Evolutionary conservation across 1,284 basidiomycete species (phyloP), one percentile per base, ranked within the genome.

Genomic region (Boletus smithii): DNA sequence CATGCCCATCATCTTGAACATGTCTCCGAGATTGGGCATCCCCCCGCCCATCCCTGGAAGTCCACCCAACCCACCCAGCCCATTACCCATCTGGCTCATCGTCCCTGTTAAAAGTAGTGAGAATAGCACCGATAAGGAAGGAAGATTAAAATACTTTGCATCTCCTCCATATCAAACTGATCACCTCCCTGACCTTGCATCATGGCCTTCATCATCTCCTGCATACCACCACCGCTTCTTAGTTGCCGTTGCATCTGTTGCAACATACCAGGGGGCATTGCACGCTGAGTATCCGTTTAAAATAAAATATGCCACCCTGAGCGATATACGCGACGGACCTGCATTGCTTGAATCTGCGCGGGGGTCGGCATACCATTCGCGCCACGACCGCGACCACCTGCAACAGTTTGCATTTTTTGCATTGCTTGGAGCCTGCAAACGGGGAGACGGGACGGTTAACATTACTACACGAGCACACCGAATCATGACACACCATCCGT

Each of bases 131-230:
- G 37, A 36, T 18, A 31, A 36, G 32, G 50, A 52, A 41, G 40
- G 14, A 45, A 42, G 31, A 49, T 50, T 17, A 49, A 68, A 76
- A 53, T 69, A 85, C 89, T 77, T 69, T 91, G 86, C 85, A 91
- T 89, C 63, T 91, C 88, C 57, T 89, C 87, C 81, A 90, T 83
- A 60, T 91, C 88, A 53, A 83, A 69, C 55, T 88, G 83, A 62
- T 91, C 85, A 17, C 87, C 86, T 57, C 88, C 89, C 58, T 89
- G 85, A 7, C 88, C 87, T 56, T 89, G 88, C 91, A 95, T 93
- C 86, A 94, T 91, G 22, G 91, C 88, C 65, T 88, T 89, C 88
- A 95, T 90, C 88, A 95, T 93, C 66, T 94, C 91, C 62, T 93
- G 88, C 72, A 93, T 89, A n/a, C 89, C 90, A 30, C 86, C 85